A percentile compares a stretch with the other conserved stretches of the same genome.
phyloP scores from a whole-genome alignment of 192 early-diverging fungal genomes.

The Spizellomyces sp. region DNA sequence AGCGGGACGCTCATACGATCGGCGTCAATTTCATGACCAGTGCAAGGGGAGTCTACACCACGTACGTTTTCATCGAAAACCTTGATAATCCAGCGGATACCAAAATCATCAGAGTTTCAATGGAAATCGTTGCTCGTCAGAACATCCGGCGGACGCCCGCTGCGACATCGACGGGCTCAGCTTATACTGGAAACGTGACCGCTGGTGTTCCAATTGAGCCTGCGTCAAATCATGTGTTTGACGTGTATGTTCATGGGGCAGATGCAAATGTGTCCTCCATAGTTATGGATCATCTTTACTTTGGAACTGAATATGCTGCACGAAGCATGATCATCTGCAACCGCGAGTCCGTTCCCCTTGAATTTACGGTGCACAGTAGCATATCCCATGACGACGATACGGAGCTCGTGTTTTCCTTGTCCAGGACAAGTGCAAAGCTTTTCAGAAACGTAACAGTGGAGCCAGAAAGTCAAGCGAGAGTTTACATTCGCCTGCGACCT shows the following conservation, averaged over 20 bases:
- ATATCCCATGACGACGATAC: constrained; percentile 61
- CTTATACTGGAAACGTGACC: neutral
- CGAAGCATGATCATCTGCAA: constrained; percentile 75
- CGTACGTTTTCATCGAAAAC: constrained; percentile 76
- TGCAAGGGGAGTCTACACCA: constrained; percentile 65
- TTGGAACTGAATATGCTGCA: constrained; percentile 71
- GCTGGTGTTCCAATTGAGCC: constrained; percentile 10
- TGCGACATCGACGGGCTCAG: neutral
- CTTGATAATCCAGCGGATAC: constrained; percentile 71
- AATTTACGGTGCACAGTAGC: constrained; percentile 75
- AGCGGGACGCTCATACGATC: constrained; percentile 53
- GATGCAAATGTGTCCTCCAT: constrained; percentile 50
- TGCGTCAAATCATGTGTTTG: constrained; percentile 63
- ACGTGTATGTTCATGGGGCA: constrained; percentile 69
- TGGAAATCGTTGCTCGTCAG: constrained; percentile 70
- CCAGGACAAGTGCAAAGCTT: constrained; percentile 69
- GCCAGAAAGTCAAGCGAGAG: constrained; percentile 63
- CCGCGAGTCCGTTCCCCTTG: constrained; percentile 70
- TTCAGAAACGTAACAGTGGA: constrained; percentile 70
- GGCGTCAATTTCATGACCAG: constrained; percentile 63
- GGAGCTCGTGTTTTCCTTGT: constrained; percentile 78
- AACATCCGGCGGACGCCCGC: constrained; percentile 38
- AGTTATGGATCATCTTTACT: constrained; percentile 71
- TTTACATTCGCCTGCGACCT: constrained; percentile 71
- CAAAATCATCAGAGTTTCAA: constrained; percentile 69